Base-by-base conservation (phyloP, 2,329 filamentous ascomycete species). In the Talaromyces sp. region DNA sequence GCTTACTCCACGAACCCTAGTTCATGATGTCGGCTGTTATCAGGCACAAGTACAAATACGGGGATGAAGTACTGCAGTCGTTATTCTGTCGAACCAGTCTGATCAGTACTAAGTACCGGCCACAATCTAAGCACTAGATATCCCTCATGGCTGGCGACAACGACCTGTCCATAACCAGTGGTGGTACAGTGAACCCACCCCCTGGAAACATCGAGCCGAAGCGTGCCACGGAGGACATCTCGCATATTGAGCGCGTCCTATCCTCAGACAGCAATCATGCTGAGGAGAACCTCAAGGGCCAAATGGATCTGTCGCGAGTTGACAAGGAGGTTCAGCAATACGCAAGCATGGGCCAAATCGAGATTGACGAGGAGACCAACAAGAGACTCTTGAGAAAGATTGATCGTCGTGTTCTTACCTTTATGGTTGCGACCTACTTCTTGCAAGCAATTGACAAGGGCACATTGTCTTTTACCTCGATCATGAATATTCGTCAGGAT, bases 361-460 rank as follows among this genome's bases (percentile, higher is more conserved):
- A 54, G 17, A 78, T 91, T 59, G 81, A 83, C 3, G 78, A 82
- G 1, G 86, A 85, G 65, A 86, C 89, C 62, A 88, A 86, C 75
- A 81, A 77, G 45, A 80, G 88, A 35, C 81, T 93, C 61, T 87
- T 86, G 68, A 83, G 77, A 61, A 80, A 87, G 79, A 90, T 92
- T 69, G 89, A 92, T 75, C 83, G 81, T 67, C 85, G 89, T 37
- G 84, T 92, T 2, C 78, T 93, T 50, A 77, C 83, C 2, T 81
- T 92, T 73, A 92, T 93, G 90, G 84, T 92, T 65, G 75, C 84
- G 57, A 91, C 89, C 0, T 92, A 92, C 76, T 91, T 92, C 72
- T 77, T 92, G 25, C 90, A 90, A 61, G 75, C 76, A 10, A 66
- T 80, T 27, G 78, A 80, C 45, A 80, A 80, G 66, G 77, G 77